phyloP scores from a whole-genome alignment of 2,329 filamentous ascomycete species.

The Nectriaceae sp. region DNA sequence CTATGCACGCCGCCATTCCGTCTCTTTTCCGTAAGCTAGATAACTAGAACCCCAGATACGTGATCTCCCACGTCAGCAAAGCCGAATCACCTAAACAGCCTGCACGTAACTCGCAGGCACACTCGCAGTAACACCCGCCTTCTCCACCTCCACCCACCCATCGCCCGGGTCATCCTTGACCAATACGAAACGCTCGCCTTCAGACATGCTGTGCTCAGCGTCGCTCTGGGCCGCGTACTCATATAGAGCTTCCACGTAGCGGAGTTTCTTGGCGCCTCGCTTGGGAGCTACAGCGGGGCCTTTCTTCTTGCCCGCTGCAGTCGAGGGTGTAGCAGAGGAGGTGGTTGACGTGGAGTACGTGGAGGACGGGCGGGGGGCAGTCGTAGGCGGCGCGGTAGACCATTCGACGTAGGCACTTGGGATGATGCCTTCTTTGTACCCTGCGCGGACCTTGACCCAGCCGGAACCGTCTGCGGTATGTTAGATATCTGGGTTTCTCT shows the following conservation, averaged over 20 bases:
- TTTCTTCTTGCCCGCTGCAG: slow-evolving; percentile 68
- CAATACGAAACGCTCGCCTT: slow-evolving; percentile 90
- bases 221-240: slow-evolving; percentile 87
- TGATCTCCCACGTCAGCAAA: background rate
- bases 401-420: slow-evolving; percentile 84
- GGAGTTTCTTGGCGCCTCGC: slow-evolving; percentile 88
- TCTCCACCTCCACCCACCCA: slow-evolving; percentile 97
- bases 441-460: slow-evolving; percentile 83
- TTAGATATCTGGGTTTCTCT: slow-evolving; percentile 11
- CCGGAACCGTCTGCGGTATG: slow-evolving; percentile 77
- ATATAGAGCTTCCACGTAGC: slow-evolving; percentile 91
- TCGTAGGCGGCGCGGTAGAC: slow-evolving; percentile 44
- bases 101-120: slow-evolving; percentile 95
- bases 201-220: slow-evolving; percentile 83
- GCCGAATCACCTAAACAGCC: slow-evolving; percentile 53
- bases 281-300: slow-evolving; percentile 89
- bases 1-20: slow-evolving; percentile 13
- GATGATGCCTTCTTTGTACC: slow-evolving; percentile 79
- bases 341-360: slow-evolving; percentile 56
- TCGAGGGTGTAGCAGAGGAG: slow-evolving; percentile 34
- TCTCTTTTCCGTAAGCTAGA: slow-evolving; percentile 5
- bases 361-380: slow-evolving; percentile 65
- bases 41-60: background rate
- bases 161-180: slow-evolving; percentile 87
- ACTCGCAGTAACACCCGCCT: slow-evolving; percentile 80